phyloP scores from a whole-genome alignment of 305 asterid genomes.

The Petunia hybrid region DNA sequence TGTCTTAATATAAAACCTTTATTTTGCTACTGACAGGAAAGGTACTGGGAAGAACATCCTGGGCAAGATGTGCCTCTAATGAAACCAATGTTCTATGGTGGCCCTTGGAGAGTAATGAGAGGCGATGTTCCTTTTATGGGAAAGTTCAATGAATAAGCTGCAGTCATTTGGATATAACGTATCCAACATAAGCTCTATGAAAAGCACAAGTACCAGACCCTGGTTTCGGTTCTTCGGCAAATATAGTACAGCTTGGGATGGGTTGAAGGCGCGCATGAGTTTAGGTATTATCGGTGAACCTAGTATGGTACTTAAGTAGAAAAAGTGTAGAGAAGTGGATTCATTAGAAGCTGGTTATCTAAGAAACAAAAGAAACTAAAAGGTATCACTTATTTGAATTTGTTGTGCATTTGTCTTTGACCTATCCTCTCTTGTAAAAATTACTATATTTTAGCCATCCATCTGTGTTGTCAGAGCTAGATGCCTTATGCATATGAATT shows the following conservation, averaged over 20 bases:
- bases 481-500: not conserved
- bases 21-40: constrained; percentile 56
- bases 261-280: too few relatives aligned
- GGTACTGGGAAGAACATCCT: constrained; percentile 86
- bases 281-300: too few relatives aligned
- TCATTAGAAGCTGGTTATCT: not conserved
- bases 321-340: not conserved
- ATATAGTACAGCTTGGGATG: not conserved
- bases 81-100: constrained; percentile 83
- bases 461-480: not conserved
- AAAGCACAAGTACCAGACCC: not conserved
- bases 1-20: not conserved
- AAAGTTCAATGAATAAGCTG: not conserved
- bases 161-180: not conserved
- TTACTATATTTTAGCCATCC: not conserved
- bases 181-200: not conserved
- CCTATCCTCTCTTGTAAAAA: not conserved
- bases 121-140: constrained; percentile 71
- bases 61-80: constrained; percentile 79
- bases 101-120: constrained; percentile 89
- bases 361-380: not conserved
- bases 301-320: too few relatives aligned
- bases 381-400: not conserved
- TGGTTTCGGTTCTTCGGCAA: not conserved
- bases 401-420: constrained; percentile 6